A percentile compares a stretch with the other conserved stretches of the same genome.
Conservation (phyloP, 371 early-diverging fungal species). For the Umbelopsis sp. region DNA sequence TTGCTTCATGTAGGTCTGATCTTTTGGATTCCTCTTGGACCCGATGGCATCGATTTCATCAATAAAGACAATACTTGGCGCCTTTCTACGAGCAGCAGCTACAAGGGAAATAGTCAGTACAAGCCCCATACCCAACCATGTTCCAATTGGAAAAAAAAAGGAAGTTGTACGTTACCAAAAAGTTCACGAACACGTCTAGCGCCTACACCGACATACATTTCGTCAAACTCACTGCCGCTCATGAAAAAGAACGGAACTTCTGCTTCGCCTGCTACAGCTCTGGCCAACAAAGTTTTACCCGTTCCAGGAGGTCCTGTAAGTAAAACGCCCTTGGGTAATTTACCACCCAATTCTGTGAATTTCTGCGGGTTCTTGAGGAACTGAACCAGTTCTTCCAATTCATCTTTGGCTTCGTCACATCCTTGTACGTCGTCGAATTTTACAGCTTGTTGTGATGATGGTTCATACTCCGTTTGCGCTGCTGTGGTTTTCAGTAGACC, state of each 20-base stretch:
- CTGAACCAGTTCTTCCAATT: slow-evolving; percentile 94
- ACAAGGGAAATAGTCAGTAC: not conserved
- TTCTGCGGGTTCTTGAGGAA: slow-evolving; percentile 91
- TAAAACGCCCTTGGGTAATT: slow-evolving; percentile 96
- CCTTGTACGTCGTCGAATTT: slow-evolving; percentile 96
- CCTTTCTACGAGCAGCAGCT: slow-evolving; percentile 85
- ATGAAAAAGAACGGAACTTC: slow-evolving; percentile 97
- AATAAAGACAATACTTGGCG: slow-evolving; percentile 99
- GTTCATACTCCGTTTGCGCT: slow-evolving; percentile 71
- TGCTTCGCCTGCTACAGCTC: slow-evolving; percentile 93
- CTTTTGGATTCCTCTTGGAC: slow-evolving; percentile 92
- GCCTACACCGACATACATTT: slow-evolving; percentile 99
- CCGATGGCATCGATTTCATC: slow-evolving; percentile 99
- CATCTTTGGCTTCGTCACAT: slow-evolving; percentile 96
- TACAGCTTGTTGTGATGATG: slow-evolving; percentile 68
- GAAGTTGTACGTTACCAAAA: slow-evolving; percentile 52
- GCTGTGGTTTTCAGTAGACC: slow-evolving; percentile 69
- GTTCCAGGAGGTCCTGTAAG: slow-evolving; percentile 99
- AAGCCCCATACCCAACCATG: not conserved
- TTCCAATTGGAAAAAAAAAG: not conserved
- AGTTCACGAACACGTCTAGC: slow-evolving; percentile 83
- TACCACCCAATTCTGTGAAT: slow-evolving; percentile 93
- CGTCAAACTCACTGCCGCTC: slow-evolving; percentile 98
- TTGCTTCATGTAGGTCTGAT: slow-evolving; percentile 93
- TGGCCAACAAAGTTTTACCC: slow-evolving; percentile 92